Percentiles rank a stretch among this genome's conserved stretches.
These are phyloP conservation scores for Yueomyces sinensis DNA, from an alignment of 805 yeast genomes.

Conservation along the genomic window DNA sequence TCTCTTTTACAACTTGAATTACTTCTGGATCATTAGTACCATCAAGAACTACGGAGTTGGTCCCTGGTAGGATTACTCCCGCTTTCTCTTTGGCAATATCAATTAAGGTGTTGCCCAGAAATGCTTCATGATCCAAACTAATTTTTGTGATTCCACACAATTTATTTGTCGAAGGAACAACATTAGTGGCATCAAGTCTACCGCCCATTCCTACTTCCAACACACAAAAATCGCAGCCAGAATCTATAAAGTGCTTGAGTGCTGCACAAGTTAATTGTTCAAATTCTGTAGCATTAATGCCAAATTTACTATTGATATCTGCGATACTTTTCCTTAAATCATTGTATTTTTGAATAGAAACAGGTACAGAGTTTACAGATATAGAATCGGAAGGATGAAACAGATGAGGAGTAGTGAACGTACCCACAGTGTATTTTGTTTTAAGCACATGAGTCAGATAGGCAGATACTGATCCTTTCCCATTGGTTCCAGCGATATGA, in stretches of 20 bases:
- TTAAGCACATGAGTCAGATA: slow-evolving; percentile 57
- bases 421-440: slow-evolving; percentile 30
- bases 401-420: slow-evolving; percentile 84
- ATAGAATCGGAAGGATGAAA: slow-evolving; percentile 64
- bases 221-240: slow-evolving; percentile 57
- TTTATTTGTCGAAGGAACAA: slow-evolving; percentile 34
- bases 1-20: slow-evolving; percentile 29
- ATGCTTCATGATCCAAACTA: slow-evolving; percentile 71
- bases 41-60: slow-evolving; percentile 56
- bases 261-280: slow-evolving; percentile 82
- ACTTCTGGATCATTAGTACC: slow-evolving; percentile 46
- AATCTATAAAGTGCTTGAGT: slow-evolving; percentile 51
- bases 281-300: slow-evolving; percentile 71
- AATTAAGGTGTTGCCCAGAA: slow-evolving; percentile 53
- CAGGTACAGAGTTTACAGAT: slow-evolving; percentile 45
- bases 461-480: slow-evolving; percentile 88
- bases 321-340: slow-evolving; percentile 31
- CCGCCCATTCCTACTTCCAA: slow-evolving; percentile 97
- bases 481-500: slow-evolving; percentile 96
- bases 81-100: slow-evolving; percentile 73
- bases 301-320: slow-evolving; percentile 25
- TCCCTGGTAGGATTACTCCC: slow-evolving; percentile 49
- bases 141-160: slow-evolving; percentile 73
- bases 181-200: slow-evolving; percentile 77
- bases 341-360: slow-evolving; percentile 34